Evolutionary conservation across 1,284 basidiomycete species (phyloP), one percentile per base, ranked within the genome.

Genomic region (Grifola frondosa): DNA sequence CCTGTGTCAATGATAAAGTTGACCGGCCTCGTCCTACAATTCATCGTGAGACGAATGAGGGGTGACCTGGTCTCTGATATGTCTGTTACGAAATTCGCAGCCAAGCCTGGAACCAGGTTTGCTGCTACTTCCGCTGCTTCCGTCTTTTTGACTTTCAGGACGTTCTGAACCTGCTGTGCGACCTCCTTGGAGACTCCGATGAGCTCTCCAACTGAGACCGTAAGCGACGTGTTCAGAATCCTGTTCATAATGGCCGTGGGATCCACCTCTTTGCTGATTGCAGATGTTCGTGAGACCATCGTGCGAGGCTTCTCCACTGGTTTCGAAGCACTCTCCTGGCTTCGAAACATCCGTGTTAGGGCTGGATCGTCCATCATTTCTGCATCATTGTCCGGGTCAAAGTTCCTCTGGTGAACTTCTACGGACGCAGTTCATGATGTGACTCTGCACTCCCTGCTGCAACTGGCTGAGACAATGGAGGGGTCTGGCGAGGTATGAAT

Each of bases 1-100:
- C 38, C 38, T 12, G 38, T 40, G 22, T 40, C 38, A 6, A 40
- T 30, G 24, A 40, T 40, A 16, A 40, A 40, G 5, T 29, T 23
- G 8, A 40, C 30, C 1, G 38, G 38, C 20, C 32, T 31, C 19
- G 23, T 21, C 15, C 32, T 31, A 19, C 38, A 40, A 16, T 40
- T 30, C 20, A 40, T 25, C 19, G 30, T 30, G 11, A 40, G n/a
- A 10, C 29, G 38, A 23, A 40, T 40, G 11, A 40, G 30, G 6
- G 38, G n/a, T n/a, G n/a, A n/a, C 5, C 7, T 22, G 21, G 29
- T 12, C 12, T 17, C 8, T 23, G 38, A 12, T 15, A n/a, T 39
- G 21, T n/a, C n/a, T n/a, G n/a, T n/a, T n/a, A n/a, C n/a, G n/a
- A n/a, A n/a, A n/a, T n/a, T n/a, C n/a, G n/a, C n/a, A n/a, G n/a